phyloP scores from a whole-genome alignment of 2,329 filamentous ascomycete genomes.

The Periconia digitata region DNA sequence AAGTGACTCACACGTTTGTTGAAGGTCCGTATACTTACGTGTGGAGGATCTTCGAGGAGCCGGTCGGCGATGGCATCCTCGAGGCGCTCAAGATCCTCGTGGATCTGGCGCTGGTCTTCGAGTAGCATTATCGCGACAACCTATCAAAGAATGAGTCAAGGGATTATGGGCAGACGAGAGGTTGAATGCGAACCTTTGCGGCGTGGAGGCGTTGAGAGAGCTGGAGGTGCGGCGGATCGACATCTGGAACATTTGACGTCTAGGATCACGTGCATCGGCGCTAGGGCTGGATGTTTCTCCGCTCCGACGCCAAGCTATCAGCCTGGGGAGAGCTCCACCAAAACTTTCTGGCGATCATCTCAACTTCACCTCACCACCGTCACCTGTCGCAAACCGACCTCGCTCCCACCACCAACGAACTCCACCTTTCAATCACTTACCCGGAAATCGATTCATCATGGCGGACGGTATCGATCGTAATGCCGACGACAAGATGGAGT shows the following conservation, averaged over 20 bases:
- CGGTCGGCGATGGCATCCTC: conserved; percentile 93
- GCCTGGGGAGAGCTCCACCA: not conserved
- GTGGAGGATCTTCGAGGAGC: conserved; percentile 82
- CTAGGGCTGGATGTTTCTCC: not conserved
- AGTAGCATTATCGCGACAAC: conserved; percentile 65
- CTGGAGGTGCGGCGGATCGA: not conserved
- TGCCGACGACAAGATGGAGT: conserved; percentile 95
- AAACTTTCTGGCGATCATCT: conserved; percentile 8
- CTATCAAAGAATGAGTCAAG: conserved; percentile 8
- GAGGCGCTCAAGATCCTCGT: conserved; percentile 94
- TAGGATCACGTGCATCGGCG: not conserved
- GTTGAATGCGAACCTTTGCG: conserved; percentile 23
- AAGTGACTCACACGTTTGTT: no score
- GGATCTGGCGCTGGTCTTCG: conserved; percentile 90
- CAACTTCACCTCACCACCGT: conserved; percentile 5
- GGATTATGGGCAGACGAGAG: conserved; percentile 2
- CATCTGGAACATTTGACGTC: not conserved
- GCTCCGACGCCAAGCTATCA: not conserved
- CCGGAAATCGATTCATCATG: conserved; percentile 60
- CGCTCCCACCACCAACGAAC: not conserved
- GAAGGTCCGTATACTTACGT: conserved; percentile 58
- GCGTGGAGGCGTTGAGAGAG: conserved; percentile 9
- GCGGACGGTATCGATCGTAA: conserved; percentile 91
- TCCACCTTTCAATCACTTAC: conserved; percentile 16
- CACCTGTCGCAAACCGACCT: not conserved